Conservation (phyloP, 208 protist species). For the Leishmania mexicana region DNA sequence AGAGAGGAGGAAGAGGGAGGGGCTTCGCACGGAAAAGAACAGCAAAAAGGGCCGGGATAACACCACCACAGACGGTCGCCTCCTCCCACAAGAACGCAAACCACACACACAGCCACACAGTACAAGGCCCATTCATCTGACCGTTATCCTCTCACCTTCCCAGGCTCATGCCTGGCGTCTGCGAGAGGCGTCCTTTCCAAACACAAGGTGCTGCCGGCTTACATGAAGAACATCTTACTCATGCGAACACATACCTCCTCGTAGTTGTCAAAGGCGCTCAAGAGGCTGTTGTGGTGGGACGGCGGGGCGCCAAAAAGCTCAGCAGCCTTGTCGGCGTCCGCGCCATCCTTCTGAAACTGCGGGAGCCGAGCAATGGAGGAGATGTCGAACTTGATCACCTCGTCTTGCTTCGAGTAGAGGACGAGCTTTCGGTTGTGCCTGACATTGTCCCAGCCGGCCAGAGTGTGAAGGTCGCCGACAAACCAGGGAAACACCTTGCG, state of each 20-base stretch:
- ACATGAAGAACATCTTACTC: constrained; percentile 12
- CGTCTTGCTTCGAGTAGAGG: constrained; percentile 65
- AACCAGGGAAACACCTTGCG: constrained; percentile 32
- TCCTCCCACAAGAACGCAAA: neutral
- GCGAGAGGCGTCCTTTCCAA: neutral
- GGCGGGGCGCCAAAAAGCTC: constrained; percentile 42
- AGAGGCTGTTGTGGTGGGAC: constrained; percentile 30
- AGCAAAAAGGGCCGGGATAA: neutral
- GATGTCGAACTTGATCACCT: constrained; percentile 62
- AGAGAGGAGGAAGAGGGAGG: no score
- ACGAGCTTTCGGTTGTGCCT: constrained; percentile 61
- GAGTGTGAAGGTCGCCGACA: constrained; percentile 64
- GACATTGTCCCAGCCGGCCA: constrained; percentile 36
- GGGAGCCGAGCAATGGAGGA: constrained; percentile 52
- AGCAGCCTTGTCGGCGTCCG: constrained; percentile 25
- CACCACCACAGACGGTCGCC: neutral
- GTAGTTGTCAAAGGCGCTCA: constrained; percentile 27
- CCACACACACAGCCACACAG: neutral
- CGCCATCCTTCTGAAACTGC: constrained; percentile 35
- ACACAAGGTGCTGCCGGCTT: neutral
- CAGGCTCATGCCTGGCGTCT: neutral
- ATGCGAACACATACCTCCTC: constrained; percentile 24
- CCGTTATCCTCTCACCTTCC: neutral
- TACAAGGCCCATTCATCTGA: neutral
- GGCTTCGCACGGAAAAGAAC: neutral